phyloP scores from a whole-genome alignment of 306 rosid species.

The Cotoneaster glaucophyllus region DNA sequence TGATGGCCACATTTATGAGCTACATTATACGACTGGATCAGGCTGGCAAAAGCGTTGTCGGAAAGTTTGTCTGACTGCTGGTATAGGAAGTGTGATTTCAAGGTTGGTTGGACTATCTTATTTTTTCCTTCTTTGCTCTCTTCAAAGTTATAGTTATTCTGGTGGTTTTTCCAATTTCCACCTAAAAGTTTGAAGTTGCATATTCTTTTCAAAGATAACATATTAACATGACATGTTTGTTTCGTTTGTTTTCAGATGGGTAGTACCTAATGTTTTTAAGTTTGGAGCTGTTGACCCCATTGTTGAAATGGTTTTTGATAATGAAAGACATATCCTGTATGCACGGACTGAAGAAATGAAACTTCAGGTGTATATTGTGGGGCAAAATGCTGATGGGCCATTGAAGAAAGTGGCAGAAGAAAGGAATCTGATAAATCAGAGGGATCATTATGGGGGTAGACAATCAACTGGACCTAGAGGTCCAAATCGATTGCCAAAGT shows the following conservation, averaged over 20 bases:
- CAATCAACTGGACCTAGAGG: slow-evolving; percentile 72
- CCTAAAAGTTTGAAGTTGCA: slow-evolving; percentile 1
- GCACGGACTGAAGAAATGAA: slow-evolving; percentile 93
- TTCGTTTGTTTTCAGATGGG: slow-evolving; percentile 72
- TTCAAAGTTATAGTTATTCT: not conserved
- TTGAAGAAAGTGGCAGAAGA: slow-evolving; percentile 96
- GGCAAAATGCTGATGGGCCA: slow-evolving; percentile 75
- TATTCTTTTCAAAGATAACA: slow-evolving; percentile 11
- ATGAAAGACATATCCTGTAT: slow-evolving; percentile 81
- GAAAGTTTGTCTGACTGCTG: slow-evolving; percentile 85
- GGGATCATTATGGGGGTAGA: slow-evolving; percentile 77
- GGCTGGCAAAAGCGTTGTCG: slow-evolving; percentile 94
- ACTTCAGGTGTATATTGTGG: slow-evolving; percentile 78
- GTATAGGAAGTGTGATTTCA: slow-evolving; percentile 85
- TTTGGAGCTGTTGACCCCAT: slow-evolving; percentile 93
- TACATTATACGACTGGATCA: slow-evolving; percentile 78
- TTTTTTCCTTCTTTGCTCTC: not conserved
- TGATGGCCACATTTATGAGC: slow-evolving; percentile 92
- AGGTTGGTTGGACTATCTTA: slow-evolving; percentile 47
- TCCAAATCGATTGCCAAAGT: slow-evolving; percentile 55
- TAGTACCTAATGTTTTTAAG: slow-evolving; percentile 87
- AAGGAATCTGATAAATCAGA: slow-evolving; percentile 71
- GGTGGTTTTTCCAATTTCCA: not conserved
- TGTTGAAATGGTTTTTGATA: slow-evolving; percentile 87
- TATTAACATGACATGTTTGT: slow-evolving; percentile 9